phyloP scores from a whole-genome alignment of 192 early-diverging fungal species.

The Backusella liffmaniae region DNA sequence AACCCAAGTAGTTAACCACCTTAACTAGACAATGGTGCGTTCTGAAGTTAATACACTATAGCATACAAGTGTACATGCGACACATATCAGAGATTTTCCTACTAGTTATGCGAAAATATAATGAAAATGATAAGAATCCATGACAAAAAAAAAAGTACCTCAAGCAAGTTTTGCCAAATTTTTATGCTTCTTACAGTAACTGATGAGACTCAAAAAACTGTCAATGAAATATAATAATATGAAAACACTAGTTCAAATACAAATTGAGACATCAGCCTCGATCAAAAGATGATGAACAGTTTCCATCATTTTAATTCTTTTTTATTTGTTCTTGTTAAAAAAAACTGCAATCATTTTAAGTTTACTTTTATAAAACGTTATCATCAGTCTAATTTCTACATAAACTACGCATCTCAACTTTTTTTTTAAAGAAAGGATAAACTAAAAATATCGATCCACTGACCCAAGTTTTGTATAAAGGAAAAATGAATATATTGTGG shows the following conservation, averaged over 20 bases:
- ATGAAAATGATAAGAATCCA: background rate
- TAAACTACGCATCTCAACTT: background rate
- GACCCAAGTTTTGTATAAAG: background rate
- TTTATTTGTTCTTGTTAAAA: background rate
- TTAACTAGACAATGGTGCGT: background rate
- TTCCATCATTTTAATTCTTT: background rate
- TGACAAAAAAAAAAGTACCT: background rate
- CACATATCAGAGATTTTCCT: background rate
- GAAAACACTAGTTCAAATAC: background rate
- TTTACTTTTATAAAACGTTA: background rate
- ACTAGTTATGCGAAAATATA: background rate
- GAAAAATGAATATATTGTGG: background rate
- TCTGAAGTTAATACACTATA: background rate
- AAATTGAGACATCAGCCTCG: background rate
- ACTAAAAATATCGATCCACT: background rate
- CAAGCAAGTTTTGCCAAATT: background rate
- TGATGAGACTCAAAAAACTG: background rate
- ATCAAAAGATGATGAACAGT: background rate
- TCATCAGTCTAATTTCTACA: conserved; percentile 10
- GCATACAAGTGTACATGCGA: background rate
- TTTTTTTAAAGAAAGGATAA: background rate
- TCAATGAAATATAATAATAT: background rate
- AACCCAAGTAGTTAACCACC: background rate
- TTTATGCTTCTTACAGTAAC: background rate
- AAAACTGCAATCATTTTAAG: conserved; percentile 5